Conservation (phyloP, 768 basidiomycete genomes). For the Pleurotus tuoliensis region DNA sequence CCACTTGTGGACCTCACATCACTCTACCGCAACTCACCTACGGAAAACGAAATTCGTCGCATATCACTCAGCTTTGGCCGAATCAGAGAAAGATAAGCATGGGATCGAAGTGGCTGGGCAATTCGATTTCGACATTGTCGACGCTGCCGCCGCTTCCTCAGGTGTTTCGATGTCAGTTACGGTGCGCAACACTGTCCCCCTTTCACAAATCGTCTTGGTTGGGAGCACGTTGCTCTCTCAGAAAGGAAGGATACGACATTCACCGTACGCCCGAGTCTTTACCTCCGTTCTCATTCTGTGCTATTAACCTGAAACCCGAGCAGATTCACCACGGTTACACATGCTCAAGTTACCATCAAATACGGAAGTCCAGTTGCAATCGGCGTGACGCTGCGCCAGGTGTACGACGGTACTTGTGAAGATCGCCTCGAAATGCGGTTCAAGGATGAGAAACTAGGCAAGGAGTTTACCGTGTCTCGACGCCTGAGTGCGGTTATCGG, state of each 20-base stretch:
- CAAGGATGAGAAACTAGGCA: slow-evolving; percentile 37
- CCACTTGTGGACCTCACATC: slow-evolving; percentile 30
- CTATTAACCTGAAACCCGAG: too few species aligned
- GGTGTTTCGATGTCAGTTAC: slow-evolving; percentile 17
- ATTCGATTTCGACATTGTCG: slow-evolving; percentile 50
- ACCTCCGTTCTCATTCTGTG: not conserved
- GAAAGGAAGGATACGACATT: slow-evolving; percentile 19
- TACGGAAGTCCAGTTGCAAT: slow-evolving; percentile 23
- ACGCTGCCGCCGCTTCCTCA: slow-evolving; percentile 23
- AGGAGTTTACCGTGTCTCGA: slow-evolving; percentile 47
- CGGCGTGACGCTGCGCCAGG: slow-evolving; percentile 28
- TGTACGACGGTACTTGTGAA: slow-evolving; percentile 42
- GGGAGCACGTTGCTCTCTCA: slow-evolving; percentile 25
- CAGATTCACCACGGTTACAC: slow-evolving; percentile 22
- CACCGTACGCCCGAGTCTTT: slow-evolving; percentile 19
- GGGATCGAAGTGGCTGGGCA: slow-evolving; percentile 40
- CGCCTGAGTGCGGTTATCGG: slow-evolving; percentile 42
- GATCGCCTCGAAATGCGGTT: slow-evolving; percentile 53
- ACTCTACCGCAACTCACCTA: slow-evolving; percentile 24
- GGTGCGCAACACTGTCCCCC: slow-evolving; percentile 26
- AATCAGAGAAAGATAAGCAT: slow-evolving; percentile 53
- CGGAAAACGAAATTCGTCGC: slow-evolving; percentile 32
- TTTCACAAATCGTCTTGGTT: slow-evolving; percentile 24
- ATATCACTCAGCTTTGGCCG: slow-evolving; percentile 41
- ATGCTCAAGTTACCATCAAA: slow-evolving; percentile 17